Evolutionary conservation across 2,329 filamentous ascomycete species (phyloP).

Genomic region (Venturia aucupariae): DNA sequence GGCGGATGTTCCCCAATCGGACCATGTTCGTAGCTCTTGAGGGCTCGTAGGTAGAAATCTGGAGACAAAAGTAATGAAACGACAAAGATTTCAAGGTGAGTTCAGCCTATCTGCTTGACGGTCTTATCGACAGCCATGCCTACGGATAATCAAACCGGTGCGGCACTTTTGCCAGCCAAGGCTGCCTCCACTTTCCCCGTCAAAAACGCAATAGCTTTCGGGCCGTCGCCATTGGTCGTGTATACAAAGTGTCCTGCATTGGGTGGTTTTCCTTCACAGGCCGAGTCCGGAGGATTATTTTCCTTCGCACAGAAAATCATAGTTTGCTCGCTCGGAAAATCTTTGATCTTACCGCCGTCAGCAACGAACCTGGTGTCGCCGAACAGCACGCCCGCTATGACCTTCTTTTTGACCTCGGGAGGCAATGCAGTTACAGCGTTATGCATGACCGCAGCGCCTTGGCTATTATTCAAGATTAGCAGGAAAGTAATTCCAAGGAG

Average conservation of each 20-base stretch:
- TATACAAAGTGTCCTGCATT: conserved; percentile 9
- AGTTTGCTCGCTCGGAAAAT: conserved; percentile 33
- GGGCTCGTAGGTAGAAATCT: too few species aligned
- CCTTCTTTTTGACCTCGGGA: conserved; percentile 21
- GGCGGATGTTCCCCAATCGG: too few species aligned
- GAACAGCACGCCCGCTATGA: conserved; percentile 35
- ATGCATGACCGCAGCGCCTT: conserved; percentile 18
- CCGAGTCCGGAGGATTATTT: conserved; percentile 5
- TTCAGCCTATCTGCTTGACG: too few species aligned
- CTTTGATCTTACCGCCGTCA: conserved; percentile 8
- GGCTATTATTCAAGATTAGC: not conserved
- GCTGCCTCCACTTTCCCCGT: not conserved
- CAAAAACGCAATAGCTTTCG: conserved; percentile 4
- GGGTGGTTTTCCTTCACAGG: not conserved
- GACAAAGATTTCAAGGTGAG: too few species aligned
- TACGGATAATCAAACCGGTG: too few species aligned
- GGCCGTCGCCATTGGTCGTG: conserved; percentile 5
- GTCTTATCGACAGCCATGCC: too few species aligned
- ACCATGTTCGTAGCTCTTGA: too few species aligned
- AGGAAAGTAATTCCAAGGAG: not conserved
- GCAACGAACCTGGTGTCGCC: conserved; percentile 29
- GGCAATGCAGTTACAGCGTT: conserved; percentile 29
- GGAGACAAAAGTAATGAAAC: too few species aligned
- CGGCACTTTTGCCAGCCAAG: not conserved
- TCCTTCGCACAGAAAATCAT: conserved; percentile 38